Conservation (phyloP, 2,329 filamentous ascomycete genomes). For the Ophiocordyceps camponoti-floridani region DNA sequence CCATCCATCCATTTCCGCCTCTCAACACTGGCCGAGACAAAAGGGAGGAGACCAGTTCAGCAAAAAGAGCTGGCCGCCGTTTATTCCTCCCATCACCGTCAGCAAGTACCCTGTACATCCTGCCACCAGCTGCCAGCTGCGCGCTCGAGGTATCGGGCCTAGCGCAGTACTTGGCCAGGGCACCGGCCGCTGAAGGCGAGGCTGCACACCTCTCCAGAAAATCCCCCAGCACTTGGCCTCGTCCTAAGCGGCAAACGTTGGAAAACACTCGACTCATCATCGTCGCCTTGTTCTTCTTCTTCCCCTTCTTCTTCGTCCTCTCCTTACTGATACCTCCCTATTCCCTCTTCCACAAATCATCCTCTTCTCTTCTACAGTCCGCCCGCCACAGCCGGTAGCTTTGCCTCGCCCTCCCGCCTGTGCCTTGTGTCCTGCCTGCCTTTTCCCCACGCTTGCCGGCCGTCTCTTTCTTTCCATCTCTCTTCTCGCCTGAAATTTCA, state of each 20-base stretch:
- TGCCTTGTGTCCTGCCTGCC: neutral
- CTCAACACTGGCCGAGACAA: neutral
- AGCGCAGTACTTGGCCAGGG: neutral
- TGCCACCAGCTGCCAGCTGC: neutral
- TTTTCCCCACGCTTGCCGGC: neutral
- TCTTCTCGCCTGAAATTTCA: neutral
- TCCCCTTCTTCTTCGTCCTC: neutral
- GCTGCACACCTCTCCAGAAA: neutral
- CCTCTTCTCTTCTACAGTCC: neutral
- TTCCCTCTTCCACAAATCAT: neutral
- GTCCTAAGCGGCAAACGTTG: too few species aligned
- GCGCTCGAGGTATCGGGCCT: neutral
- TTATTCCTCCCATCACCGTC: neutral
- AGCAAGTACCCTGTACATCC: neutral
- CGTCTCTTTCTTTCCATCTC: neutral
- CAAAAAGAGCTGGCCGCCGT: neutral
- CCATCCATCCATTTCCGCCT: too few species aligned
- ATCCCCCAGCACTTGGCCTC: too few species aligned
- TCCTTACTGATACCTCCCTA: neutral
- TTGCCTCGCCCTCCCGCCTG: neutral
- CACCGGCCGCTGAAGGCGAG: neutral
- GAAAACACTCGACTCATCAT: neutral
- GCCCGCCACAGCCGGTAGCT: neutral
- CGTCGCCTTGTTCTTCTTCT: neutral
- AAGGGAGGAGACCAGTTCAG: neutral